These are phyloP conservation scores for Lipomyces chichibuensis DNA, from an alignment of 805 yeast genomes.

Conservation along the genomic window DNA sequence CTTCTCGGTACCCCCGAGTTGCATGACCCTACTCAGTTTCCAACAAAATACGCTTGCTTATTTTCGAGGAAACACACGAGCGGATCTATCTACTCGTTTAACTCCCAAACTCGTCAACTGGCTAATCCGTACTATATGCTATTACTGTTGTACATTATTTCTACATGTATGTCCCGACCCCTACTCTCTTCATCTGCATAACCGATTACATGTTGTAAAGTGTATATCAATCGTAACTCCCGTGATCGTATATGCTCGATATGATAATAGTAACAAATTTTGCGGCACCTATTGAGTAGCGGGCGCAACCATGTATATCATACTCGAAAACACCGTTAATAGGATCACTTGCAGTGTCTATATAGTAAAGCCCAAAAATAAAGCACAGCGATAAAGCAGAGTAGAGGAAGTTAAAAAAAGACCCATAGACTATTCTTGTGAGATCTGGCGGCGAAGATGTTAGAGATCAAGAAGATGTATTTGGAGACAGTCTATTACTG, in stretches of 20 bases:
- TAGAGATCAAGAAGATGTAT: not conserved
- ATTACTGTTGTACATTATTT: not conserved
- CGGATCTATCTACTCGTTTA: no score
- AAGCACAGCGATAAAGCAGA: not conserved
- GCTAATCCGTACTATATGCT: not conserved
- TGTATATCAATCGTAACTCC: not conserved
- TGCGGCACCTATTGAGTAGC: not conserved
- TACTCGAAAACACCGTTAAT: not conserved
- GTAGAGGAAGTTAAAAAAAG: not conserved
- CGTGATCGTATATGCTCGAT: not conserved
- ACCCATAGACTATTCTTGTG: not conserved
- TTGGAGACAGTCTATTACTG: not conserved
- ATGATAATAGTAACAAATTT: not conserved
- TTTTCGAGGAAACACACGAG: no score
- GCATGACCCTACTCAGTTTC: no score
- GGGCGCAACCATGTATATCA: not conserved
- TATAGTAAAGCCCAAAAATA: not conserved
- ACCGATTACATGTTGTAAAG: not conserved
- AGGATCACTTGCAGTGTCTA: not conserved
- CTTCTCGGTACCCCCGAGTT: no score
- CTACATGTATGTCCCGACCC: not conserved
- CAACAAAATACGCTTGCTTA: no score
- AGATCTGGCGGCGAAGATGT: not conserved
- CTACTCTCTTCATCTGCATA: not conserved
- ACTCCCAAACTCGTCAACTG: no score